These are phyloP conservation scores for Thalia dealbata DNA, from an alignment of 176 grass and related monocot species.

Conservation along the genomic window DNA sequence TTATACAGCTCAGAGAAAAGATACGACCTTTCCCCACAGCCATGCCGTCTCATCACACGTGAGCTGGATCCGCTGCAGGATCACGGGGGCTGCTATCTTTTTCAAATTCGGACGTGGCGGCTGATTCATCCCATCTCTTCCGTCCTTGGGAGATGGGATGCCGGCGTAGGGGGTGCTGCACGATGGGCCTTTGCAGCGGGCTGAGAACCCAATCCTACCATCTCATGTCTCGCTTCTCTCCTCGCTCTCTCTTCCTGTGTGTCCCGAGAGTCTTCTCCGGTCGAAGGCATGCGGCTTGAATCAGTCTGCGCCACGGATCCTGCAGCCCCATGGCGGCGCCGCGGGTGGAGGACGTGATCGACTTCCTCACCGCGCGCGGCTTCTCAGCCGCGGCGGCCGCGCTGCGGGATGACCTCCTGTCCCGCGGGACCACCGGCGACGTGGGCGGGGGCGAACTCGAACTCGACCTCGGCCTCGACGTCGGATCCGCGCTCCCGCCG, in stretches of 20 bases:
- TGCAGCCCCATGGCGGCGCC: conserved; percentile 47
- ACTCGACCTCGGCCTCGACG: conserved; percentile 2
- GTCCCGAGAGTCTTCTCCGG: background rate
- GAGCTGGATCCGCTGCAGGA: background rate
- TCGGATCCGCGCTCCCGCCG: conserved; percentile 30
- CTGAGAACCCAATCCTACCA: background rate
- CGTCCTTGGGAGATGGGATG: too few relatives aligned
- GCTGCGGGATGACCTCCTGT: conserved; percentile 75
- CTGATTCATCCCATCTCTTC: too few relatives aligned
- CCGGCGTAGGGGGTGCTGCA: too few relatives aligned
- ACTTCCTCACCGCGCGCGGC: conserved; percentile 69
- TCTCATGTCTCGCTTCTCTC: background rate
- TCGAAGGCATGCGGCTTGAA: background rate
- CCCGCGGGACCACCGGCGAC: conserved; percentile 14
- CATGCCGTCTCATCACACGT: background rate
- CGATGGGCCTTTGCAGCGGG: background rate
- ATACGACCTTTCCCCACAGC: background rate
- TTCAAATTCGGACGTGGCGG: background rate
- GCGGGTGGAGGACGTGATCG: conserved; percentile 72
- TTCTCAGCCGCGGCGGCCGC: conserved; percentile 70
- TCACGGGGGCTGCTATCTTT: background rate
- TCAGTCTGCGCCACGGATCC: background rate
- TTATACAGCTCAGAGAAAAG: background rate
- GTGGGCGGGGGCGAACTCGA: too few relatives aligned
- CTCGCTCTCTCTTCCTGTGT: background rate